phyloP scores from a whole-genome alignment of 768 basidiomycete genomes.

The Neoboletus brunneissimus region DNA sequence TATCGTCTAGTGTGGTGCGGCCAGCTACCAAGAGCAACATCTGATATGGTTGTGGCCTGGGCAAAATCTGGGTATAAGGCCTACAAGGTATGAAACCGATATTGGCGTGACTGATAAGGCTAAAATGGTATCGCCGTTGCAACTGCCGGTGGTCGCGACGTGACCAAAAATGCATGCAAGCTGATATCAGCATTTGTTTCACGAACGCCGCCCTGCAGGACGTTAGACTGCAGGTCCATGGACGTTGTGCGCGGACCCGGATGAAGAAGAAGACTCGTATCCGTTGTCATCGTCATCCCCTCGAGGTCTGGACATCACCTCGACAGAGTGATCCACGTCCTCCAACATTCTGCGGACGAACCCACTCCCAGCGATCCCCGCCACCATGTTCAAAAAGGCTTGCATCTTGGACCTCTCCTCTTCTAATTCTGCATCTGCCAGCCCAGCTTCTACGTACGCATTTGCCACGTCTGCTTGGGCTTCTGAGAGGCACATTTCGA shows the following conservation, averaged over 20 bases:
- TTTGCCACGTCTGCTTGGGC: conserved; percentile 17
- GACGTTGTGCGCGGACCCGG: background rate
- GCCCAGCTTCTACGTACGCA: conserved; percentile 26
- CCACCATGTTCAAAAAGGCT: conserved; percentile 22
- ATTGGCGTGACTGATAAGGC: background rate
- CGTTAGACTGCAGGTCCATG: background rate
- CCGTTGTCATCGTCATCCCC: conserved; percentile 1
- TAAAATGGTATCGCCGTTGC: background rate
- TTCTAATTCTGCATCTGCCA: conserved; percentile 27
- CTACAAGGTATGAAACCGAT: background rate
- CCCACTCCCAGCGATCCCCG: conserved; percentile 24
- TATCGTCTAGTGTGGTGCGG: background rate
- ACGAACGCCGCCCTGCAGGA: background rate
- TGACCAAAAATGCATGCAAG: background rate
- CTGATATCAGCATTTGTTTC: background rate
- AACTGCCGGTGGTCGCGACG: background rate
- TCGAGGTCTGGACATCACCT: conserved; percentile 11
- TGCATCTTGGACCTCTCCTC: conserved; percentile 26
- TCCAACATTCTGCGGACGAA: conserved; percentile 28
- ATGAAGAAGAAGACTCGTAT: conserved; percentile 6
- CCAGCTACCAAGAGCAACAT: background rate
- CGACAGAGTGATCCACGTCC: conserved; percentile 14
- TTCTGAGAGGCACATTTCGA: conserved; percentile 16
- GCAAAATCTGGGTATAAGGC: too few relatives aligned
- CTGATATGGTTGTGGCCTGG: background rate